Base-by-base conservation (phyloP, 768 basidiomycete genomes). In the Chalciporus chontae region DNA sequence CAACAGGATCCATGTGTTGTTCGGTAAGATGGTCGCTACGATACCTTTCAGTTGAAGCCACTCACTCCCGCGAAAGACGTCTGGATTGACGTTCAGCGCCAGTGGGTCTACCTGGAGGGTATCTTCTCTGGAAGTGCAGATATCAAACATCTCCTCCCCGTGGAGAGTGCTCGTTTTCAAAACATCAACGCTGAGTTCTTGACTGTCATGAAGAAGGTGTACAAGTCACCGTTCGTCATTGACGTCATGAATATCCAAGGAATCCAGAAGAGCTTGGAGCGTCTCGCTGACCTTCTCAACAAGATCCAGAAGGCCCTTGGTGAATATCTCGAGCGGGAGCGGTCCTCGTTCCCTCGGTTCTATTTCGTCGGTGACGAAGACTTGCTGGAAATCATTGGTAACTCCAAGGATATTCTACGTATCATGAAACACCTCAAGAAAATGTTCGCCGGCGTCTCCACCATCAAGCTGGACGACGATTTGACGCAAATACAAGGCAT, bases 341-440 rank as follows among this genome's bases (percentile, higher is more conserved):
- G 96, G 48, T 86, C 95, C 4, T 93, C 92, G 0, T 99, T 99
- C 82, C 96, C 96, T 62, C 90, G 96, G 8, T 99, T 99, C 76
- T 99, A 99, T 73, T 99, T 99, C 61, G 94, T 99, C 46, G 96
- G 96, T 61, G 96, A 99, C 70, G 96, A 99, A 65, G 96, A 99
- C 66, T 72, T 99, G 53, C 78, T 99, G 54, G 96, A 99, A 69
- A 99, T 99, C 60, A 98, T 99, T 56, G 96, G 96, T 55, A 99
- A 99, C 74, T 96, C 93, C 79, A 99, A 97, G 69, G 94, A 98
- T 63, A 96, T 98, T 58, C 71, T 93, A 39, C 88, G 96, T 34
- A 90, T 98, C 69, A 93, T 96, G 91, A 99, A 99, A 61, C 96
- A 98, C 72, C 77, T 99, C 52, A 98, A 97, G 77, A 99, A 99